Percentiles rank a stretch among this genome's conserved stretches.
These are phyloP conservation scores for Withania somnifera DNA, from an alignment of 305 asterid genomes.

Conservation along the genomic window DNA sequence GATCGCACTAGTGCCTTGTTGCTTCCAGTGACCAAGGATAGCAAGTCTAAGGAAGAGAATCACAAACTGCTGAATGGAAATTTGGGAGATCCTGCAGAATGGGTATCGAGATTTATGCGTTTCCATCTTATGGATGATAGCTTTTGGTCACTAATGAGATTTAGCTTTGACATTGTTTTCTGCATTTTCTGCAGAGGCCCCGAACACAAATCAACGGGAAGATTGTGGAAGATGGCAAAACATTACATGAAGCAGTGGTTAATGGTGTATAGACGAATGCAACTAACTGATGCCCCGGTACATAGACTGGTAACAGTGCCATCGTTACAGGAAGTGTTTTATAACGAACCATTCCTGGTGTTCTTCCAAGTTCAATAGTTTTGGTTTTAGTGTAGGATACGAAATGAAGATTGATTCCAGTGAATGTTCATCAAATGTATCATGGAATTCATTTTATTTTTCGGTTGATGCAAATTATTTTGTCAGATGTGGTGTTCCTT, in stretches of 20 bases:
- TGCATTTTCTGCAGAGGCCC: conserved; percentile 45
- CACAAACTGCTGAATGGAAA: conserved; percentile 71
- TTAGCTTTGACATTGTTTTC: background rate
- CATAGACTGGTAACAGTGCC: background rate
- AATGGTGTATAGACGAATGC: conserved; percentile 37
- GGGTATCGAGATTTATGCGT: conserved; percentile 35
- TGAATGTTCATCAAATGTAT: conserved; percentile 15
- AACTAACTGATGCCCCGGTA: conserved; percentile 1
- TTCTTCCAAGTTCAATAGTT: conserved; percentile 10
- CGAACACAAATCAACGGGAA: conserved; percentile 90
- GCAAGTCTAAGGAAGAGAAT: conserved; percentile 62
- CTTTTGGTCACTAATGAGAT: background rate
- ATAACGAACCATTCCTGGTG: background rate
- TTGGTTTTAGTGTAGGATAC: conserved; percentile 23
- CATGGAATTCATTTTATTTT: conserved; percentile 20
- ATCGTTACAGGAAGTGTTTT: background rate
- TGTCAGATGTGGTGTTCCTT: background rate
- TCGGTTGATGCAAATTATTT: conserved; percentile 17
- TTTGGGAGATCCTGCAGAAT: conserved; percentile 58
- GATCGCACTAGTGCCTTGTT: conserved; percentile 61
- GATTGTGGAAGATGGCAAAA: conserved; percentile 65
- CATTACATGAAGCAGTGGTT: conserved; percentile 59
- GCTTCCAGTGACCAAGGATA: conserved; percentile 68
- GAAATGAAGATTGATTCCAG: conserved; percentile 13
- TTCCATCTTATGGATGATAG: background rate